Conservation (phyloP, 2,329 filamentous ascomycete genomes). For the Chaetomium globosum region DNA sequence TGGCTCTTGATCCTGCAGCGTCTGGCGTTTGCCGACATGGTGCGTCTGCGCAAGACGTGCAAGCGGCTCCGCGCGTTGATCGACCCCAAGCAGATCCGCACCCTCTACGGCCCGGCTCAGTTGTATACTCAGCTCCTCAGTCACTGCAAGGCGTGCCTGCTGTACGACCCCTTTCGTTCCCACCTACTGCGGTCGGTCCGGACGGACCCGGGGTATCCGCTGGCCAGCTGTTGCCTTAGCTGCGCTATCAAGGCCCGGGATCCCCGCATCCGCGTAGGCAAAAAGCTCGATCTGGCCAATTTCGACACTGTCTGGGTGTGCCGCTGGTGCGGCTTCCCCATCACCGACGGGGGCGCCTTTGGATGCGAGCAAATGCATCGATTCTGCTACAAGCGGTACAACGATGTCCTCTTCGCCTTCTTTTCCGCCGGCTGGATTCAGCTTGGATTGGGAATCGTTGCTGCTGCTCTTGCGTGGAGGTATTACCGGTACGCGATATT, state of each 20-base stretch:
- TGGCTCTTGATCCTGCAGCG: conserved; percentile 47
- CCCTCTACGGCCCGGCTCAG: conserved; percentile 43
- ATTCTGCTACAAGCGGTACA: conserved; percentile 46
- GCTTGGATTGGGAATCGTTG: conserved; percentile 42
- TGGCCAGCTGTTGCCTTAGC: conserved; percentile 47
- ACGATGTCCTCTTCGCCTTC: conserved; percentile 44
- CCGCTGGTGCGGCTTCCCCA: conserved; percentile 50
- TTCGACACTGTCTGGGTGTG: conserved; percentile 45
- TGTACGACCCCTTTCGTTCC: conserved; percentile 40
- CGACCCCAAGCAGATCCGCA: conserved; percentile 42
- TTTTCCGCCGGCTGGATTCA: conserved; percentile 47
- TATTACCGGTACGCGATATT: conserved; percentile 42
- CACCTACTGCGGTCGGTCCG: conserved; percentile 42
- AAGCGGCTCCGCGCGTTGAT: conserved; percentile 44
- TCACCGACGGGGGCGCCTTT: conserved; percentile 40
- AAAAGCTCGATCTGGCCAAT: conserved; percentile 45
- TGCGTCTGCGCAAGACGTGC: conserved; percentile 48
- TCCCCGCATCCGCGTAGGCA: conserved; percentile 44
- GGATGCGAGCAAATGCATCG: conserved; percentile 48
- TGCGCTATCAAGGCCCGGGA: conserved; percentile 45
- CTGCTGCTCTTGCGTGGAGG: conserved; percentile 45
- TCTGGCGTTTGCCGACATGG: conserved; percentile 49
- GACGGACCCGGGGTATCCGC: conserved; percentile 42
- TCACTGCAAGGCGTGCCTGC: conserved; percentile 49
- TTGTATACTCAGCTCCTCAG: conserved; percentile 41